These are phyloP conservation scores for Silene conica DNA, from an alignment of 148 eudicot species.

Conservation along the genomic window DNA sequence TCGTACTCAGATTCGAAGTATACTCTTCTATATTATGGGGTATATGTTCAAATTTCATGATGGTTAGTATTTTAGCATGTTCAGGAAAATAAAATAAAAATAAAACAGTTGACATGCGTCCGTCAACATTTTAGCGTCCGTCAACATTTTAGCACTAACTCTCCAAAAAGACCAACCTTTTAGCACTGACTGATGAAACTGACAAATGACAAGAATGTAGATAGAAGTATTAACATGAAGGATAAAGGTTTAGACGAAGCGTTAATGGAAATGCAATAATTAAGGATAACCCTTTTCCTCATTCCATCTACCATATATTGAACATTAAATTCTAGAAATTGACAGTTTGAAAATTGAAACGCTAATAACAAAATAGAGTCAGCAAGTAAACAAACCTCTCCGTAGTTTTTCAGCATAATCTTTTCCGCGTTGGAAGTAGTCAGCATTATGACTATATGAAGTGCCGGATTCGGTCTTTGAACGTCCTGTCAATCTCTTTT, in stretches of 20 bases:
- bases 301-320: neutral
- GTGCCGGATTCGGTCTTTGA: conserved; percentile 59
- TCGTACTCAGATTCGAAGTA: neutral
- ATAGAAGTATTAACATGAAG: neutral
- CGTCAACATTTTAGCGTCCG: neutral
- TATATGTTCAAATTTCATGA: neutral
- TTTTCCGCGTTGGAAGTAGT: conserved; percentile 86
- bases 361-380: neutral
- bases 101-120: neutral
- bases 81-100: neutral
- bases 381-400: conserved; percentile 52
- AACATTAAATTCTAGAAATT: neutral
- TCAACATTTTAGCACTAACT: neutral
- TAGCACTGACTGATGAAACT: neutral
- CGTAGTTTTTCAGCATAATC: conserved; percentile 92
- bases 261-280: neutral
- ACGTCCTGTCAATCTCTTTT: conserved; percentile 72
- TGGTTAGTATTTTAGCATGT: neutral
- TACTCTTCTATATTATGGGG: neutral
- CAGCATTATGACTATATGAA: conserved; percentile 82
- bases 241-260: neutral
- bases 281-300: neutral
- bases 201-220: neutral
- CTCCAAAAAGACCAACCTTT: no score
- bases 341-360: neutral